Percentiles rank a stretch among this genome's conserved stretches.
Conservation (phyloP, 306 rosid genomes). For the Mucuna pruriens region DNA sequence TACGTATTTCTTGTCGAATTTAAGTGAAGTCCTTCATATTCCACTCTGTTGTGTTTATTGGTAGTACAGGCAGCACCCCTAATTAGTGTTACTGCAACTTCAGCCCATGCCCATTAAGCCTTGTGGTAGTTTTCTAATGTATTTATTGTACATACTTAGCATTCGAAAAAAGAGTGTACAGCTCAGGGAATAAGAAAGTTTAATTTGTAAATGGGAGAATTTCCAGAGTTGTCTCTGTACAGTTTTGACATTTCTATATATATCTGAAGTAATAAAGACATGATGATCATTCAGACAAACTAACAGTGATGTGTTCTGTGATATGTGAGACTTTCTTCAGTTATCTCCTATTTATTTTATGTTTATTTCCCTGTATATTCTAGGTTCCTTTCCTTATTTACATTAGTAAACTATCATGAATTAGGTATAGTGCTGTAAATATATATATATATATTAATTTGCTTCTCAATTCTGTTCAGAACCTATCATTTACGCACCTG, state of each 20-base stretch:
- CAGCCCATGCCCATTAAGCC: neutral
- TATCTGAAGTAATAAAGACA: too few relatives aligned
- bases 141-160: neutral
- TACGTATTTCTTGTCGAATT: neutral
- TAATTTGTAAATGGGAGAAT: neutral
- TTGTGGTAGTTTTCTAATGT: neutral
- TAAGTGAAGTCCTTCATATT: constrained; percentile 3
- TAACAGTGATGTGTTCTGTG: too few relatives aligned
- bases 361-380: too few relatives aligned
- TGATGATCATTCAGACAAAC: neutral
- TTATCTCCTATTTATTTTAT: too few relatives aligned
- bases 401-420: too few relatives aligned
- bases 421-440: too few relatives aligned
- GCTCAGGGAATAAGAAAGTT: neutral
- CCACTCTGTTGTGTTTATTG: neutral
- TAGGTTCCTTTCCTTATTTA: too few relatives aligned
- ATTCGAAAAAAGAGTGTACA: neutral
- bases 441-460: too few relatives aligned
- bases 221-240: neutral
- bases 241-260: too few relatives aligned
- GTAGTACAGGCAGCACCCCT: neutral
- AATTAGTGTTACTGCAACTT: neutral
- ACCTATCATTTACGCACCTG: too few relatives aligned
- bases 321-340: too few relatives aligned
- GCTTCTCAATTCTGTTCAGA: too few relatives aligned